These are phyloP conservation scores for Collybia sordida DNA, from an alignment of 768 basidiomycete genomes.

Conservation along the genomic window DNA sequence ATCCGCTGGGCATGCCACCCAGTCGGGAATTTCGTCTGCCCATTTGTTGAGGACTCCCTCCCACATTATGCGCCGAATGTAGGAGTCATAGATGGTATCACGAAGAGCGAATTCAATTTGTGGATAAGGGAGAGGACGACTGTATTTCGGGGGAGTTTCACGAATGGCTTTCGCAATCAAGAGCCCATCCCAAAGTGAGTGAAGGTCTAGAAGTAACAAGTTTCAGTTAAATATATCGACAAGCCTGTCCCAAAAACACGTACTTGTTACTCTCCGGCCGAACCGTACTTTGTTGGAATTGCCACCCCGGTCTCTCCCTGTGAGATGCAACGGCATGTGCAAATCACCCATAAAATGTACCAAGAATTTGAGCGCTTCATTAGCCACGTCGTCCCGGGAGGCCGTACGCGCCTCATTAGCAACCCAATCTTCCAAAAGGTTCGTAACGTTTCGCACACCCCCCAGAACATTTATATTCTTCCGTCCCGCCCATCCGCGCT, in stretches of 20 bases:
- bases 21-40: slow-evolving; percentile 54
- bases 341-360: slow-evolving; percentile 93
- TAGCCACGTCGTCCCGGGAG: slow-evolving; percentile 38
- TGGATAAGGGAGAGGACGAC: slow-evolving; percentile 63
- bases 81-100: slow-evolving; percentile 84
- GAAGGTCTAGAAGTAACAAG: slow-evolving; percentile 54
- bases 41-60: slow-evolving; percentile 79
- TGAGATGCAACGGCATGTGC: slow-evolving; percentile 92
- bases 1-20: slow-evolving; percentile 57
- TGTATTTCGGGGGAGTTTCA: slow-evolving; percentile 73
- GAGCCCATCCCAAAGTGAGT: slow-evolving; percentile 83
- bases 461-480: slow-evolving; percentile 66
- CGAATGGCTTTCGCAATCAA: slow-evolving; percentile 85
- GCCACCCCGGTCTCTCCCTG: slow-evolving; percentile 84
- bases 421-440: slow-evolving; percentile 53
- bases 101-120: slow-evolving; percentile 67
- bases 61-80: slow-evolving; percentile 82
- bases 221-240: not conserved
- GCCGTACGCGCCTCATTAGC: slow-evolving; percentile 19
- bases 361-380: slow-evolving; percentile 89
- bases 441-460: slow-evolving; percentile 76
- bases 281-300: slow-evolving; percentile 78
- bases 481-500: slow-evolving; percentile 67
- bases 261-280: slow-evolving; percentile 70
- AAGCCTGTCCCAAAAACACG: slow-evolving; percentile 19